Conservation (phyloP, 441 rosid species). For the Pelargonium citronellum region DNA sequence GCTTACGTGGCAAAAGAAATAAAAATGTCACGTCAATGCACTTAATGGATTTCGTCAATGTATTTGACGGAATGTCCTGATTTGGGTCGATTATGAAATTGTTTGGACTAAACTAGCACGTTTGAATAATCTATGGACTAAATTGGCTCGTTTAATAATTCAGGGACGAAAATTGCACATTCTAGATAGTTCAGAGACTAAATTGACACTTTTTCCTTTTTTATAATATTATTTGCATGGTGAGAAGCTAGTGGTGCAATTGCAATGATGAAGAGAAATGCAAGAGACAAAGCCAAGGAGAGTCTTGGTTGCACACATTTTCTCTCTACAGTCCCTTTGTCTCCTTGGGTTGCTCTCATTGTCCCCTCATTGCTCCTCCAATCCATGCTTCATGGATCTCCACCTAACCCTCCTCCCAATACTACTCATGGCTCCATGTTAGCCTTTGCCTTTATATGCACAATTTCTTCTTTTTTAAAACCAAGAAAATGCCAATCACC, state of each 20-base stretch:
- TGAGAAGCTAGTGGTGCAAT: not conserved
- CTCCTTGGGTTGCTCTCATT: slow-evolving; percentile 37
- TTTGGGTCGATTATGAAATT: too few species aligned
- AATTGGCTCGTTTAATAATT: too few species aligned
- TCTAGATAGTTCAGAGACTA: too few species aligned
- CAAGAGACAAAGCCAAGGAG: slow-evolving; percentile 30
- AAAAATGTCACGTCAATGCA: too few species aligned
- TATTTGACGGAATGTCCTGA: too few species aligned
- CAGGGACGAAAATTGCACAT: too few species aligned
- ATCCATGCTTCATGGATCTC: slow-evolving; percentile 34
- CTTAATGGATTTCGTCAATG: too few species aligned
- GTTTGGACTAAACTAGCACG: too few species aligned
- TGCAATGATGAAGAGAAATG: slow-evolving; percentile 19
- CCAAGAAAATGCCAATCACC: too few species aligned
- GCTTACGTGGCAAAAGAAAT: too few species aligned
- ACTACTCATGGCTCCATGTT: slow-evolving; percentile 33
- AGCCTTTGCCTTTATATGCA: slow-evolving; percentile 23
- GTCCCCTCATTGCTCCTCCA: slow-evolving; percentile 27
- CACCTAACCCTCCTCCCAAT: slow-evolving; percentile 20
- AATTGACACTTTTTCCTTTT: too few species aligned
- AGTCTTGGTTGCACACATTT: slow-evolving; percentile 28
- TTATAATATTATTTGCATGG: not conserved
- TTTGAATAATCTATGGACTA: too few species aligned
- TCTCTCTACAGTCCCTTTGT: slow-evolving; percentile 22
- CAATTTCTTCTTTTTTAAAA: not conserved